These are phyloP conservation scores for Bassia scoparia DNA, from an alignment of 148 eudicot species.

Conservation along the genomic window DNA sequence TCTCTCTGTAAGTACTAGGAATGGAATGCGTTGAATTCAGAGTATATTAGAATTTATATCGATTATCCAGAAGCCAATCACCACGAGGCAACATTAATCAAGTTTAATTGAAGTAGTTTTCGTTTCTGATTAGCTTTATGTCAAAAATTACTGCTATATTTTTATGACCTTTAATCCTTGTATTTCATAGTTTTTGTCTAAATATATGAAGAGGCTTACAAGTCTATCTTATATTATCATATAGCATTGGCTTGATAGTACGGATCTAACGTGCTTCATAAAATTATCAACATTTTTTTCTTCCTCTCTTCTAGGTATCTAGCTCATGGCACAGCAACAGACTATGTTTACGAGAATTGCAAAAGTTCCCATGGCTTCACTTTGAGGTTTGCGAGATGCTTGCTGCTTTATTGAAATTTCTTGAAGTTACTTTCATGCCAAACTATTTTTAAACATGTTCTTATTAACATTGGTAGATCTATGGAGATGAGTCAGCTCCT, in stretches of 20 bases:
- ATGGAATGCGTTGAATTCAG: background rate
- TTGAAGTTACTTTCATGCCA: background rate
- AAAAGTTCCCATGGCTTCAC: constrained; percentile 96
- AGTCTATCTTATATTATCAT: too few relatives aligned
- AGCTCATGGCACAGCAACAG: constrained; percentile 97
- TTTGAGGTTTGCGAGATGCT: constrained; percentile 58
- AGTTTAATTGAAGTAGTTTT: too few relatives aligned
- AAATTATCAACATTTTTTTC: background rate
- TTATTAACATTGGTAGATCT: constrained; percentile 49
- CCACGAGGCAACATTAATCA: background rate
- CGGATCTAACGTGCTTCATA: background rate
- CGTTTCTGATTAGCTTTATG: too few relatives aligned
- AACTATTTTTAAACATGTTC: background rate
- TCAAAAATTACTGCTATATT: too few relatives aligned
- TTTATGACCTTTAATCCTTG: too few relatives aligned
- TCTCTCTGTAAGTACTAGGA: background rate
- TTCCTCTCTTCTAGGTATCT: constrained; percentile 52
- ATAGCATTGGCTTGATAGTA: too few relatives aligned
- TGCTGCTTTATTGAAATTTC: background rate
- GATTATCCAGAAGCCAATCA: background rate
- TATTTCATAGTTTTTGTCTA: too few relatives aligned
- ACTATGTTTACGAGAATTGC: constrained; percentile 86
- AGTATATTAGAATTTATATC: background rate
- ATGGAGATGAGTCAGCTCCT: constrained; percentile 77
- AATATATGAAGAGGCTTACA: too few relatives aligned